phyloP scores from a whole-genome alignment of 2,329 filamentous ascomycete genomes.

The Pseudogymnoascus sp. region DNA sequence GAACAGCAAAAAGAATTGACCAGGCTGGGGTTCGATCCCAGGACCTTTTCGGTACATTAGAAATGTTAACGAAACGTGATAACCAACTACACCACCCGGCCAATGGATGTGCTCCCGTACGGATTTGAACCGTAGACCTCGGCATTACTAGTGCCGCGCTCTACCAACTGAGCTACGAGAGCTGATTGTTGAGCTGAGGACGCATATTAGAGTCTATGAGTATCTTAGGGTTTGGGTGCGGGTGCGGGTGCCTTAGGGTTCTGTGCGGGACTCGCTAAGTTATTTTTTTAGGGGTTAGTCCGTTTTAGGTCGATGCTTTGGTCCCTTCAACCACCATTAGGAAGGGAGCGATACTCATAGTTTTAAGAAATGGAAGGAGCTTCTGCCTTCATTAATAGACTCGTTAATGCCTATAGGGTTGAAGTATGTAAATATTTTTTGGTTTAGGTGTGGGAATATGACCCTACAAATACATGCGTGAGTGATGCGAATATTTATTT shows the following conservation, averaged over 20 bases:
- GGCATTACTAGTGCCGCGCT: constrained; percentile 8
- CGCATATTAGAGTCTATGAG: background rate
- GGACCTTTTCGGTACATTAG: constrained; percentile 3
- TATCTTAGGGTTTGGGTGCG: background rate
- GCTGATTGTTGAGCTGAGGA: background rate
- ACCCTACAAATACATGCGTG: background rate
- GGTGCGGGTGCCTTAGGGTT: too few relatives aligned
- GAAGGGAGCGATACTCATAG: background rate
- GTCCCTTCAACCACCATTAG: background rate
- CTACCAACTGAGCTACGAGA: constrained; percentile 10
- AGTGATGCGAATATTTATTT: background rate
- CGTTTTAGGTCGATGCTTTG: background rate
- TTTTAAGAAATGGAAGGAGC: background rate
- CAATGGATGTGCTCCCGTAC: background rate
- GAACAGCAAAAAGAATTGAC: constrained; percentile 4
- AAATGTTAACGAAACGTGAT: constrained; percentile 8
- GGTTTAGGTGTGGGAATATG: background rate
- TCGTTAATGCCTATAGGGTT: background rate
- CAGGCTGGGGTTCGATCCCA: constrained; percentile 8
- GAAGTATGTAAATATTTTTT: background rate
- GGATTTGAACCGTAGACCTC: constrained; percentile 8
- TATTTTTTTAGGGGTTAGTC: background rate
- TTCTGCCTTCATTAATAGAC: background rate
- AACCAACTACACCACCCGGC: constrained; percentile 8
- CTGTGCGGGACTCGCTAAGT: background rate